A percentile compares a stretch with the other conserved stretches of the same genome.
Evolutionary conservation across 371 early-diverging fungal species (phyloP).

Genomic region (Rhizopus delemar): DNA sequence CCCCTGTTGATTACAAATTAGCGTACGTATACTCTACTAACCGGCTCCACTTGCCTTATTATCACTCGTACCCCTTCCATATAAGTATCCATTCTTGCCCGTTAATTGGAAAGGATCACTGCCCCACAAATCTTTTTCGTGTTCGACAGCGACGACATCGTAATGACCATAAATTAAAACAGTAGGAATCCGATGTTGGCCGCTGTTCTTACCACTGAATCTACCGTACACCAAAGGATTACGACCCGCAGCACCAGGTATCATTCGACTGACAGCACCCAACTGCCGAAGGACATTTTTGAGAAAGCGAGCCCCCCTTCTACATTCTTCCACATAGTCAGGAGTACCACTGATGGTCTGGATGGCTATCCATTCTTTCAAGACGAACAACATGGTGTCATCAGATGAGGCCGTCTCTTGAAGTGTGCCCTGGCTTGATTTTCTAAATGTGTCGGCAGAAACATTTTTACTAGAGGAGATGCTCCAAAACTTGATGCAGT

Average conservation of each 20-base stretch:
- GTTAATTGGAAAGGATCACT: constrained; percentile 47
- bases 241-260: constrained; percentile 63
- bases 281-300: constrained; percentile 70
- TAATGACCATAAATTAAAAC: constrained; percentile 85
- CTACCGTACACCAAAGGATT: constrained; percentile 80
- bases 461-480: constrained; percentile 20
- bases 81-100: constrained; percentile 73
- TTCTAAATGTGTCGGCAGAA: constrained; percentile 23
- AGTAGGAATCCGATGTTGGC: constrained; percentile 40
- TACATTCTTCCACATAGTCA: constrained; percentile 71
- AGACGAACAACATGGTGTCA: constrained; percentile 64
- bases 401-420: constrained; percentile 22
- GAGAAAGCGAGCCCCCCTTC: constrained; percentile 74
- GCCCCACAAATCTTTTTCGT: constrained; percentile 54
- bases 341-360: constrained; percentile 69
- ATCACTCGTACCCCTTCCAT: constrained; percentile 80
- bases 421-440: constrained; percentile 16
- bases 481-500: constrained; percentile 59
- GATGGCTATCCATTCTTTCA: constrained; percentile 73
- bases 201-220: constrained; percentile 52
- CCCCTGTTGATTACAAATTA: constrained; percentile 39
- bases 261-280: constrained; percentile 71
- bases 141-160: constrained; percentile 76
- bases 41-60: constrained; percentile 53
- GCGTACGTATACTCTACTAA: neutral